Percentiles rank a stretch among this genome's conserved stretches.
Evolutionary conservation across 495 filamentous ascomycete genomes (phyloP).

Genomic region (Talaromyces nanjingensis): DNA sequence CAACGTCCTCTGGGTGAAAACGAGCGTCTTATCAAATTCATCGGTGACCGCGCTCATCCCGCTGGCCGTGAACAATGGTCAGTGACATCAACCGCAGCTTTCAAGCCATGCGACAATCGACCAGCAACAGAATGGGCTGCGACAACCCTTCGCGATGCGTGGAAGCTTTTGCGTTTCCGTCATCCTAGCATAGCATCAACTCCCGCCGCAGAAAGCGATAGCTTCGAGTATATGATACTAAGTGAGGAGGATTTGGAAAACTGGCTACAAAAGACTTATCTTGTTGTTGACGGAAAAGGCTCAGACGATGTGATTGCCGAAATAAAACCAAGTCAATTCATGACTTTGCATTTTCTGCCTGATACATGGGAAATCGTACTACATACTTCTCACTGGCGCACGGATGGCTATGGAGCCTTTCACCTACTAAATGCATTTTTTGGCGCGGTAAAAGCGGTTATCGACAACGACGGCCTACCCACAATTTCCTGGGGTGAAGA

Average conservation of each 20-base stretch:
- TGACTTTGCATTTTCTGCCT: slow-evolving; percentile 17
- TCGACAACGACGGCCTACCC: not conserved
- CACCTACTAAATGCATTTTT: slow-evolving; percentile 17
- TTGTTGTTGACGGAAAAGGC: slow-evolving; percentile 11
- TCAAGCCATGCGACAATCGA: slow-evolving; percentile 5
- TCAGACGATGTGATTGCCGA: slow-evolving; percentile 17
- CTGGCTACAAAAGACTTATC: slow-evolving; percentile 22
- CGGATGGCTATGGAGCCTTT: slow-evolving; percentile 23
- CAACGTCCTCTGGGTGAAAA: slow-evolving; percentile 19
- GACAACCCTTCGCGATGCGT: slow-evolving; percentile 16
- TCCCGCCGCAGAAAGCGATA: not conserved
- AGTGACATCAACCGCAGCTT: slow-evolving; percentile 11
- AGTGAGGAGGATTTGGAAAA: slow-evolving; percentile 12
- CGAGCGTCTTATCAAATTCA: slow-evolving; percentile 20
- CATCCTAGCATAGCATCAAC: slow-evolving; percentile 26
- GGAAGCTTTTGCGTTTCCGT: slow-evolving; percentile 24
- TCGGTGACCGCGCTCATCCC: slow-evolving; percentile 17
- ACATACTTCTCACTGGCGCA: slow-evolving; percentile 27
- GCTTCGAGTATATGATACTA: slow-evolving; percentile 19
- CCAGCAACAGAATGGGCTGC: not conserved
- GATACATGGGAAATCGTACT: slow-evolving; percentile 15
- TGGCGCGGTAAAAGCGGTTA: slow-evolving; percentile 5
- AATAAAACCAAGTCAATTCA: slow-evolving; percentile 14
- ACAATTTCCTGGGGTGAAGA: slow-evolving; percentile 24
- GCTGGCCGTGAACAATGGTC: slow-evolving; percentile 19